Conservation (phyloP, 345 rosid species). For the Citrus medica region DNA sequence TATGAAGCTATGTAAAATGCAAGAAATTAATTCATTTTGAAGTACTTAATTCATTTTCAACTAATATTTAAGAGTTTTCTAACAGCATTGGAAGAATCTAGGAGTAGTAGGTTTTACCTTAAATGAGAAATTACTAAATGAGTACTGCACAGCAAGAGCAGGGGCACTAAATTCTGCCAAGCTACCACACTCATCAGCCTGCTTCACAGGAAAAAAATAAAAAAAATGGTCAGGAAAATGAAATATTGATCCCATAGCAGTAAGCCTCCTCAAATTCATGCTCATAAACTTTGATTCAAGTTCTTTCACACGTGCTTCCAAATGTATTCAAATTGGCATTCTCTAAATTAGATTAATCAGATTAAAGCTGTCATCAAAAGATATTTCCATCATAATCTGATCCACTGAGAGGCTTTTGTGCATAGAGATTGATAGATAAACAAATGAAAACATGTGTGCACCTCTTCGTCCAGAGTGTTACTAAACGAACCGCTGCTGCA, state of each 20-base stretch:
- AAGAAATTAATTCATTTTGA: not conserved
- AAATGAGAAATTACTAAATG: conserved; percentile 93
- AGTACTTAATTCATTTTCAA: not conserved
- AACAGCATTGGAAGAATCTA: not conserved
- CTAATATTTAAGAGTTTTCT: not conserved
- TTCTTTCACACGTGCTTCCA: not conserved
- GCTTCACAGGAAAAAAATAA: conserved; percentile 14
- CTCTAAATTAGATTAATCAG: not conserved
- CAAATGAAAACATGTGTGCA: conserved; percentile 16
- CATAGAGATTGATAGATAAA: not conserved
- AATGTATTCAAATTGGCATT: not conserved
- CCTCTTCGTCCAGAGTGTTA: conserved; percentile 77
- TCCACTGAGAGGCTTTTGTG: not conserved
- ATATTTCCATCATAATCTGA: not conserved
- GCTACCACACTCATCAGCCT: conserved; percentile 86
- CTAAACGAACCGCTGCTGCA: conserved; percentile 73
- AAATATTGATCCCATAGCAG: not conserved
- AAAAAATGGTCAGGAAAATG: not conserved
- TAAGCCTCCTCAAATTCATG: not conserved
- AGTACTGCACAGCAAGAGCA: conserved; percentile 67
- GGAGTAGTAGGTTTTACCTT: conserved; percentile 49
- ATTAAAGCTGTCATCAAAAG: not conserved
- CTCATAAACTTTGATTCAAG: not conserved
- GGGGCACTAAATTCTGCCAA: conserved; percentile 72
- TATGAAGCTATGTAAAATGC: not conserved